phyloP scores from a whole-genome alignment of 2,329 filamentous ascomycete species.

The Phyllosticta capitalensis region DNA sequence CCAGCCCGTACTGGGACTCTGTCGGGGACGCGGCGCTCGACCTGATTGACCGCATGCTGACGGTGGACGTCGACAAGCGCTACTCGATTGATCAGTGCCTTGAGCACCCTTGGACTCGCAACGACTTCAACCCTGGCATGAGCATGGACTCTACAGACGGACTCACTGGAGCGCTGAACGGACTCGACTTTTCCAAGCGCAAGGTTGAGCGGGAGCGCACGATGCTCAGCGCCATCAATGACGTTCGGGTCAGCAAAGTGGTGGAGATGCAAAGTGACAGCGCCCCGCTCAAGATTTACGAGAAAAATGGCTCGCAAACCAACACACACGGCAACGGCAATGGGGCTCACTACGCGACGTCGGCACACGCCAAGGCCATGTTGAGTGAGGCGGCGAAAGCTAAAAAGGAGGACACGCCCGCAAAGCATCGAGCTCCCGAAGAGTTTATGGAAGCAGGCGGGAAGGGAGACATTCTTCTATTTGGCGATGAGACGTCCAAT shows the following conservation, averaged over 20 bases:
- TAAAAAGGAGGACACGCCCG: slow-evolving; percentile 54
- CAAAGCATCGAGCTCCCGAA: slow-evolving; percentile 54
- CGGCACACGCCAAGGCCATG: slow-evolving; percentile 5
- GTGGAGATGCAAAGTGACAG: slow-evolving; percentile 47
- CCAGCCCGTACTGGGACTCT: slow-evolving; percentile 90
- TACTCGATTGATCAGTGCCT: slow-evolving; percentile 88
- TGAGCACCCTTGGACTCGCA: slow-evolving; percentile 75
- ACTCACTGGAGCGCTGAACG: slow-evolving; percentile 73
- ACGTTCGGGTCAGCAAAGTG: slow-evolving; percentile 54
- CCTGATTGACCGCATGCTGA: slow-evolving; percentile 89
- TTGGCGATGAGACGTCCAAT: slow-evolving; percentile 45
- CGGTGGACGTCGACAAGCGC: slow-evolving; percentile 72
- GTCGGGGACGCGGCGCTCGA: slow-evolving; percentile 82
- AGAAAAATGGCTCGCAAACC: slow-evolving; percentile 24
- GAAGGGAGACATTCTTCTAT: slow-evolving; percentile 73
- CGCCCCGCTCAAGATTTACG: slow-evolving; percentile 30
- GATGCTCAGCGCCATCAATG: slow-evolving; percentile 71
- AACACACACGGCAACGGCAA: slow-evolving; percentile 9
- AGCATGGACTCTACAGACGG: slow-evolving; percentile 74
- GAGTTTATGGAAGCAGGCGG: slow-evolving; percentile 83
- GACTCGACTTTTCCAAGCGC: slow-evolving; percentile 73
- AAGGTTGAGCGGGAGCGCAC: slow-evolving; percentile 77
- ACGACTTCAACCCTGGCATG: slow-evolving; percentile 35
- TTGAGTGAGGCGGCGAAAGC: slow-evolving; percentile 10
- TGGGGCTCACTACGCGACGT: slow-evolving; percentile 6